Base-by-base conservation (phyloP, 176 grass and related monocot genomes). In the Aegilops bicornis region DNA sequence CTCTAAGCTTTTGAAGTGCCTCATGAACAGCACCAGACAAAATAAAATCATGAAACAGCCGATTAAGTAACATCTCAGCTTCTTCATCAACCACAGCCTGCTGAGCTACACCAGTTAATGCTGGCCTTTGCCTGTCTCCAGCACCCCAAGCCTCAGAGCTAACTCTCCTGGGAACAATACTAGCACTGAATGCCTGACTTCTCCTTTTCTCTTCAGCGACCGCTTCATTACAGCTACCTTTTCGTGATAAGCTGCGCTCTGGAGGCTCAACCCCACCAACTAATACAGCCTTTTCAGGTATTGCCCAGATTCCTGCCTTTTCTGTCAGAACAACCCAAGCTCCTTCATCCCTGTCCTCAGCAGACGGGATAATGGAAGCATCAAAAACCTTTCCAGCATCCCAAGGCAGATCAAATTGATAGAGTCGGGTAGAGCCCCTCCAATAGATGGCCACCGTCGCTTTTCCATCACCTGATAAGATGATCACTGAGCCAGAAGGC, bases 201-300 rank as follows among this genome's bases (percentile, higher is more conserved):
- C 88, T 91, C 83, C 91, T 95, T 85, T 94, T 90, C 88, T 98
- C 97, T 86, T 96, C 93, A 80, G 82, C 86, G 73, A 93, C 84
- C 14, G 84, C 83, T 89, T 96, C 97, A 87, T 96, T 98, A 69
- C 92, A 91, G 79, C 97, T 98, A 66, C 94, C 97, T 86, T 96
- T 98, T 78, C 94, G 90, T 83, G 97, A 98, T 79, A 98, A 98
- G 80, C 97, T 98, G 79, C 92, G 91, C 27, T 98, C 97, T 52
- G 97, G 97, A 47, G 97, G 97, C 59, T 98, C 90, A 86, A 98
- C 97, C 32, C 94, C 97, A 91, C 97, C 97, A 90, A 96, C 89
- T 89, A 96, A 89, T 82, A 98, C 90, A 87, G 97, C 94, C 30
- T 98, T 98, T 91, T 98, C 97, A 88, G 93, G 97, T 83, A 98